Conservation (phyloP, 2,329 filamentous ascomycete species). For the Tolypocladium album region DNA sequence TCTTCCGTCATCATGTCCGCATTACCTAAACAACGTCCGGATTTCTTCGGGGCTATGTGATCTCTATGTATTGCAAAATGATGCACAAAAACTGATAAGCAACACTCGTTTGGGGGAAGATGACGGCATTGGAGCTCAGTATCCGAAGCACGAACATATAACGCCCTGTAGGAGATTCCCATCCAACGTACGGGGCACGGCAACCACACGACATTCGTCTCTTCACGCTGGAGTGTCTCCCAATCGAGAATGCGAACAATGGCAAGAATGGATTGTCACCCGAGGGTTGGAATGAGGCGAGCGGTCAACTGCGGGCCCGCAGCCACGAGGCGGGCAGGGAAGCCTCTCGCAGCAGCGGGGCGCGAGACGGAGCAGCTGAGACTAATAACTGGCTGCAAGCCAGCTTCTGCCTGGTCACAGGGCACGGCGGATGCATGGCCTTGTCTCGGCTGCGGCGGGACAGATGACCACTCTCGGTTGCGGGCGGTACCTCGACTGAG, state of each 20-base stretch:
- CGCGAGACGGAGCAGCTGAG: not conserved
- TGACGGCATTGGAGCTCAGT: not conserved
- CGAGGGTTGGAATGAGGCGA: not conserved
- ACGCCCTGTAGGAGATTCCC: too few relatives aligned
- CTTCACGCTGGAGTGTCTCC: too few relatives aligned
- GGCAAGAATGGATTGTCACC: not conserved
- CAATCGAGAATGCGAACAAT: not conserved
- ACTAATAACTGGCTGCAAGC: not conserved
- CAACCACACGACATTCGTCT: too few relatives aligned
- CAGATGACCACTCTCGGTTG: not conserved
- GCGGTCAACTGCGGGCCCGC: too few relatives aligned
- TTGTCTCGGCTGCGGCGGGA: not conserved
- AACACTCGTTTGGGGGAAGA: not conserved
- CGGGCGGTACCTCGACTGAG: not conserved
- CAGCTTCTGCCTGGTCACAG: not conserved
- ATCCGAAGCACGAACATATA: not conserved
- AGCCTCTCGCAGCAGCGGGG: not conserved
- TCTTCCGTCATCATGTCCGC: not conserved
- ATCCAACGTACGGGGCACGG: too few relatives aligned
- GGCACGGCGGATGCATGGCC: not conserved
- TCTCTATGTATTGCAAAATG: too few relatives aligned
- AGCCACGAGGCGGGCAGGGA: not conserved
- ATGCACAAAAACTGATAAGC: too few relatives aligned
- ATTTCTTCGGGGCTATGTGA: too few relatives aligned
- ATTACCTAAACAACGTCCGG: too few relatives aligned